Evolutionary conservation across 768 basidiomycete genomes (phyloP), one percentile per base, ranked within the genome.

Genomic region (Collybia sp.): DNA sequence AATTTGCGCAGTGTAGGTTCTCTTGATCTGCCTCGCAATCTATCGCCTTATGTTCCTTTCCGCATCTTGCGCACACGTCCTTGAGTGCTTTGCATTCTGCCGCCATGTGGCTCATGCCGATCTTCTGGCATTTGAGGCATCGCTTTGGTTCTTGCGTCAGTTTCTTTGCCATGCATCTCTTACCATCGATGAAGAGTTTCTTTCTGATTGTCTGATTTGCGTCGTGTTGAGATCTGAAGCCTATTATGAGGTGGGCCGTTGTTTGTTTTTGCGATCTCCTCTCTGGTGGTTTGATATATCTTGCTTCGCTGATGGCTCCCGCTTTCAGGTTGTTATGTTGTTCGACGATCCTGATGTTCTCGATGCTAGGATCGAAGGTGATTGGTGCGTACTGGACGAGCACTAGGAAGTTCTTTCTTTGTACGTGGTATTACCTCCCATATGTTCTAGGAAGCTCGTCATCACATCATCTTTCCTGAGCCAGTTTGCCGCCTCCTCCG

Each of bases 1-100:
- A 66, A 42, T 62, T 63, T 0, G 47, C 40, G 42, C 62, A 67
- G 1, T 31, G 44, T 0, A 35, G 33, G 12, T 33, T 40, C 2
- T 40, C 43, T 12, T 50, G 50, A 15, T 16, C 31, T 1, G 37
- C 36, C 6, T 32, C 40, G 52, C 64, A 57, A 12, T 45, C 36
- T 5, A 19, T 10, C 0, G 58, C 63, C 1, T 50, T 39, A 48
- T 61, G 61, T 6, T 51, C 30, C 1, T 32, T 45, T 5, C 20
- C 48, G 15, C 53, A 59, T 0, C 46, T 3, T 6, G 49, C 55
- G n/a, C 58, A 57, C 1, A 36, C 39, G 2, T 53, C 44, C 2
- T 48, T 30, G 1, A 20, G 34, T 12, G 30, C 15, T 12, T 30
- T 40, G 44, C 60, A 63, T 12, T 46, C 44, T 12, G 39, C 41